Evolutionary conservation across 1,284 basidiomycete genomes (phyloP), one percentile per base, ranked within the genome.

Genomic region (Moniliella sp.): DNA sequence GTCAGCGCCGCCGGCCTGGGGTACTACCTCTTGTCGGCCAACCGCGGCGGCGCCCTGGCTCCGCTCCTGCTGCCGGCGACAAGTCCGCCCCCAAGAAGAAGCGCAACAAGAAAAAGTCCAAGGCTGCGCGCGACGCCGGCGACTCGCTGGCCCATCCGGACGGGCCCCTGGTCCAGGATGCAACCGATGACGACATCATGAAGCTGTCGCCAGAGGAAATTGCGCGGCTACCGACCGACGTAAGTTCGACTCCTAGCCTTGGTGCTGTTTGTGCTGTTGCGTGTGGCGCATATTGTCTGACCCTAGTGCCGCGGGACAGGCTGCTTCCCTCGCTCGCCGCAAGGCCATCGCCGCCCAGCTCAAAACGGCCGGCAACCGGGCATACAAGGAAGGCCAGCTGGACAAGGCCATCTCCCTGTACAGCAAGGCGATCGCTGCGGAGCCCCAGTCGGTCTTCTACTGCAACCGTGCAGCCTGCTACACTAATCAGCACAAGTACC

Each of bases 401-500:
- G 61, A 68, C 16, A 67, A 69, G 30, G 91, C 91, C 5, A 75
- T 76, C 31, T 70, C 74, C 26, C 71, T 76, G 50, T 99, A 97
- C 69, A 79, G 82, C 16, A 77, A 78, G 57, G 56, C 54, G 12
- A 53, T 59, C 32, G 88, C 91, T 15, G 91, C 94, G 45, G 72
- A 75, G 36, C 74, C 79, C 16, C 81, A 91, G 57, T 76, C 88
- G 18, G 83, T 94, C 30, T 97, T 80, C 66, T 94, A 76, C 70
- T 82, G 79, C 61, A 99, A 99, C 65, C 76, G 91, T 37, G 88
- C 88, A 27, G 91, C 91, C 39, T 93, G 86, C 62, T 93, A 86
- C 64, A 74, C 86, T 62, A 86, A 93, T 67, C 73, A 86, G 67
- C 67, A 70, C 15, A 69, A 83, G 52, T 70, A 77, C 57, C 77